Percentiles rank a stretch among this genome's conserved stretches.
Evolutionary conservation across 2,329 filamentous ascomycete genomes (phyloP).

Genomic region (Grosmannia clavigera): DNA sequence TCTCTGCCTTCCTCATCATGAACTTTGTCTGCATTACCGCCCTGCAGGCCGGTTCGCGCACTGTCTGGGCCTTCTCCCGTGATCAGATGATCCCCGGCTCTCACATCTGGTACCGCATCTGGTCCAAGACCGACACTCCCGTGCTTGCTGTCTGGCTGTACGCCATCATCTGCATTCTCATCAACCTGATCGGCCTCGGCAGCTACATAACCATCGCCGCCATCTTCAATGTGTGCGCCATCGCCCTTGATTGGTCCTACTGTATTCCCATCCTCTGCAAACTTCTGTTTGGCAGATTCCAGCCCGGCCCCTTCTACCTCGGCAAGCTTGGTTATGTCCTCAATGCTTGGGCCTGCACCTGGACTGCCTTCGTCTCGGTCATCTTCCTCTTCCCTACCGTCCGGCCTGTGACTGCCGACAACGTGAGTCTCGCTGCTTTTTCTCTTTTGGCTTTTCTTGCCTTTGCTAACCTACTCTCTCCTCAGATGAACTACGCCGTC

Average conservation of each 20-base stretch:
- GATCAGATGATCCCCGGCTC: slow-evolving; percentile 36
- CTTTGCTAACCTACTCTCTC: neutral
- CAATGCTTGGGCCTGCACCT: slow-evolving; percentile 35
- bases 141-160: slow-evolving; percentile 44
- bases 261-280: slow-evolving; percentile 44
- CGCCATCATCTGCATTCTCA: slow-evolving; percentile 38
- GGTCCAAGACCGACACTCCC: slow-evolving; percentile 35
- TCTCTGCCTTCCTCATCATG: slow-evolving; percentile 44
- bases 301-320: slow-evolving; percentile 39
- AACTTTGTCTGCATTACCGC: slow-evolving; percentile 47
- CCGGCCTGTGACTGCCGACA: slow-evolving; percentile 31
- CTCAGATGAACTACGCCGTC: slow-evolving; percentile 42
- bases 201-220: slow-evolving; percentile 39
- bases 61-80: slow-evolving; percentile 42
- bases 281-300: slow-evolving; percentile 32
- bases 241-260: slow-evolving; percentile 42
- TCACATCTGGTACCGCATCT: slow-evolving; percentile 35
- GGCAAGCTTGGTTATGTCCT: slow-evolving; percentile 27
- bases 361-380: slow-evolving; percentile 39
- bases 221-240: slow-evolving; percentile 42
- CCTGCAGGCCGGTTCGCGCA: slow-evolving; percentile 39
- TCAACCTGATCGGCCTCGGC: slow-evolving; percentile 47
- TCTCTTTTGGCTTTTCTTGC: neutral
- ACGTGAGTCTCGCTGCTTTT: slow-evolving; percentile 19
- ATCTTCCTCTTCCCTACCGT: slow-evolving; percentile 41